Evolutionary conservation across 2,329 filamentous ascomycete species (phyloP).

Genomic region (Aspergillus bombycis): DNA sequence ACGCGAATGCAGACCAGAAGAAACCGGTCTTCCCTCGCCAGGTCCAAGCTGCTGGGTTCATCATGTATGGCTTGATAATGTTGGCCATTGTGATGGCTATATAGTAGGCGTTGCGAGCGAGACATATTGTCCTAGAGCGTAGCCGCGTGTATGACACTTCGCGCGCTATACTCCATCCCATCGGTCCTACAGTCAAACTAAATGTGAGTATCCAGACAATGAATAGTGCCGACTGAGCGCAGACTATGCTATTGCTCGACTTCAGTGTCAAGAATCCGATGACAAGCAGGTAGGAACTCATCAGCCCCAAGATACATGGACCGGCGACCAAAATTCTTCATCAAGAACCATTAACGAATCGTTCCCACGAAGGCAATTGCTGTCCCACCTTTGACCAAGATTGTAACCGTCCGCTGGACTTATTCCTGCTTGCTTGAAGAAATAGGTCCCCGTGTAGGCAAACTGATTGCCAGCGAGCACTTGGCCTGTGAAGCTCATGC

Average conservation of each 20-base stretch:
- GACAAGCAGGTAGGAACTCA: conserved; percentile 33
- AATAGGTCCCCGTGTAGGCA: conserved; percentile 37
- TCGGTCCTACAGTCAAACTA: conserved; percentile 58
- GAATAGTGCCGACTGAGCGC: conserved; percentile 48
- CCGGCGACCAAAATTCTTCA: conserved; percentile 42
- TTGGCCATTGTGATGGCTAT: conserved; percentile 53
- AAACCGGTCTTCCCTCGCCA: conserved; percentile 45
- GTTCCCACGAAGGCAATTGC: conserved; percentile 62
- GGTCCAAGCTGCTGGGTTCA: conserved; percentile 40
- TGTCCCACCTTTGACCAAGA: conserved; percentile 61
- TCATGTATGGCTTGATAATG: conserved; percentile 37
- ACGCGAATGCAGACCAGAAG: conserved; percentile 43
- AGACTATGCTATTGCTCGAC: conserved; percentile 21
- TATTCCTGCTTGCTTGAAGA: conserved; percentile 45
- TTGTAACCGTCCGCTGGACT: conserved; percentile 47
- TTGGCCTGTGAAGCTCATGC: conserved; percentile 39
- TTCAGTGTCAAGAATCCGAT: conserved; percentile 28
- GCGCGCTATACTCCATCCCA: conserved; percentile 57
- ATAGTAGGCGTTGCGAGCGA: conserved; percentile 58
- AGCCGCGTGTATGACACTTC: conserved; percentile 59
- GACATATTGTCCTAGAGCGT: conserved; percentile 58
- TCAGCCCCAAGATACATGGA: conserved; percentile 42
- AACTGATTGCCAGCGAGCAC: conserved; percentile 33
- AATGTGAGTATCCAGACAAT: conserved; percentile 60
- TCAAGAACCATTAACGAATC: conserved; percentile 53